Conservation (phyloP, 345 rosid species). For the Salix caprea region DNA sequence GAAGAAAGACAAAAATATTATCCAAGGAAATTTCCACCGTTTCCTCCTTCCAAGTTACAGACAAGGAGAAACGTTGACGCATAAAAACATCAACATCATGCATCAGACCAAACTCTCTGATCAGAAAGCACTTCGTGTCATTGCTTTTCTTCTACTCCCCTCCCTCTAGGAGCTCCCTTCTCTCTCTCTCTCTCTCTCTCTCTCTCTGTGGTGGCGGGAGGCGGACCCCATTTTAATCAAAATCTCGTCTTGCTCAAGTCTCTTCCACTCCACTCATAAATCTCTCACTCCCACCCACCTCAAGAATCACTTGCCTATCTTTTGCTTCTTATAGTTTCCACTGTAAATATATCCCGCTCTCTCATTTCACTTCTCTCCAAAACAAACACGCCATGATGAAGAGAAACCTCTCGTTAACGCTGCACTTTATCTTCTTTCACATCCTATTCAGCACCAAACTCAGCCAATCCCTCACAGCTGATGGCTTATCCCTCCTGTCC, state of each 20-base stretch:
- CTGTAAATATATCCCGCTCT: slow-evolving; percentile 5
- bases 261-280: slow-evolving; percentile 42
- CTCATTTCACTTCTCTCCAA: not conserved
- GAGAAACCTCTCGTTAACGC: slow-evolving; percentile 7
- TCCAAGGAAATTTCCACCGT: not conserved
- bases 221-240: slow-evolving; percentile 44
- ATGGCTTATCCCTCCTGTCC: slow-evolving; percentile 84
- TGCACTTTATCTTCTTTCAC: slow-evolving; percentile 16
- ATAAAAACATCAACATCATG: not conserved
- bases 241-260: slow-evolving; percentile 52
- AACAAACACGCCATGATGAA: not conserved
- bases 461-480: slow-evolving; percentile 60
- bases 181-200: not conserved
- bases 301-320: not conserved
- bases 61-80: not conserved
- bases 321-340: not conserved
- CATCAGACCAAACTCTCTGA: not conserved
- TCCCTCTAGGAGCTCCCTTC: not conserved
- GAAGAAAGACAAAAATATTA: not conserved
- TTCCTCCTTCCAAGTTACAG: not conserved
- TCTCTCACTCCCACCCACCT: slow-evolving; percentile 18
- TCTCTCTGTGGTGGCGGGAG: slow-evolving; percentile 37
- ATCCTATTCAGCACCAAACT: slow-evolving; percentile 9
- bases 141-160: slow-evolving; percentile 30
- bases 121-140: not conserved